Evolutionary conservation across 306 rosid genomes (phyloP).

Genomic region (Quercus agrifolia): DNA sequence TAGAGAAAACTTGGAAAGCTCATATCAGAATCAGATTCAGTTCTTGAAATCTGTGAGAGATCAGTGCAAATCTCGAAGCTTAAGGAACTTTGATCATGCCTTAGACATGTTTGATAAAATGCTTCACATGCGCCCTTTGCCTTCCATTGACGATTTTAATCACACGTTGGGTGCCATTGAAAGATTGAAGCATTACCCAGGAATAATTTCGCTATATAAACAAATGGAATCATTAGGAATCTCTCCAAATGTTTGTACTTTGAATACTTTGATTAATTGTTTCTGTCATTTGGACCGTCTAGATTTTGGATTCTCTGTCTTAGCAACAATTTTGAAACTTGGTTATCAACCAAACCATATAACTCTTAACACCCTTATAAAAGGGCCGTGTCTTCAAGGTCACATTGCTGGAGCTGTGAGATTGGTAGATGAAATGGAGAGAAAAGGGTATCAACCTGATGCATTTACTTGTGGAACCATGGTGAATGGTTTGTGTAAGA

Average conservation of each 20-base stretch:
- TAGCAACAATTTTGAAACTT: conserved; percentile 33
- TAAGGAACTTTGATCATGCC: conserved; percentile 15
- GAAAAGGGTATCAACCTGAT: conserved; percentile 18
- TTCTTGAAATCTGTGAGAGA: conserved; percentile 23
- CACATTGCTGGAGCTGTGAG: conserved; percentile 18
- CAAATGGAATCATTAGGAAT: conserved; percentile 22
- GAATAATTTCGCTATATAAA: conserved; percentile 26
- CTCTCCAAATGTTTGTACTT: conserved; percentile 16
- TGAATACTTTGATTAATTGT: conserved; percentile 27
- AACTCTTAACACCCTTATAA: conserved; percentile 32
- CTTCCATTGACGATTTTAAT: conserved; percentile 31
- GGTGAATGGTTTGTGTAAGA: conserved; percentile 42
- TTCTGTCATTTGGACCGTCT: conserved; percentile 22
- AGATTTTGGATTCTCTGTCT: conserved; percentile 30
- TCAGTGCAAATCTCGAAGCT: conserved; percentile 19
- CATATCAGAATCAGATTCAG: not conserved
- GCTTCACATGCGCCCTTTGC: conserved; percentile 33
- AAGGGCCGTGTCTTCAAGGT: conserved; percentile 29
- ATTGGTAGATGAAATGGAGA: conserved; percentile 19
- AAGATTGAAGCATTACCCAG: not conserved
- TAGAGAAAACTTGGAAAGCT: too few relatives aligned
- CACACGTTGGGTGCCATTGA: conserved; percentile 24
- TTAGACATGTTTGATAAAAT: conserved; percentile 20
- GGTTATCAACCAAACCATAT: conserved; percentile 32
- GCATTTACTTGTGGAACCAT: conserved; percentile 19